Conservation (phyloP, 2,329 filamentous ascomycete genomes). For the Colletotrichum tabaci region DNA sequence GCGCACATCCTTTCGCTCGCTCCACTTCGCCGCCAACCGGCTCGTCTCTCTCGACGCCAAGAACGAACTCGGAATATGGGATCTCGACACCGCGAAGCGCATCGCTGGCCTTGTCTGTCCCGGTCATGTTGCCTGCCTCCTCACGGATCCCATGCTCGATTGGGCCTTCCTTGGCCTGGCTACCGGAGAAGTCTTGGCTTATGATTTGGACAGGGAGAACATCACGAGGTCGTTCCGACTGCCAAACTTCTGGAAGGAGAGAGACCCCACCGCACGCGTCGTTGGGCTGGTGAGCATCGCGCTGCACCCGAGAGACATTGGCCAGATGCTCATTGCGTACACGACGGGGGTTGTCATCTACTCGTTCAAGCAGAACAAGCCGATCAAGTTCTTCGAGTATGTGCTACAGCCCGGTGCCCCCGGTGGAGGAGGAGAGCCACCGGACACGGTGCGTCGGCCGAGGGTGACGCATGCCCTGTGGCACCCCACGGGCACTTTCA, state of each 20-base stretch:
- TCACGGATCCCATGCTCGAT: slow-evolving; percentile 91
- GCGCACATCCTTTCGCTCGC: slow-evolving; percentile 79
- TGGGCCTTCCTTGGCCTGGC: slow-evolving; percentile 91
- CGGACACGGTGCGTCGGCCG: slow-evolving; percentile 77
- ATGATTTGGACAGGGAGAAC: slow-evolving; percentile 87
- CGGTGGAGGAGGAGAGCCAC: slow-evolving; percentile 79
- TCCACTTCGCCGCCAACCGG: slow-evolving; percentile 90
- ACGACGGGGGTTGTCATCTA: slow-evolving; percentile 89
- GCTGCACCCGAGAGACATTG: slow-evolving; percentile 92
- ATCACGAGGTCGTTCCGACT: slow-evolving; percentile 81
- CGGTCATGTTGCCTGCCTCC: slow-evolving; percentile 80
- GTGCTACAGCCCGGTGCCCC: slow-evolving; percentile 85
- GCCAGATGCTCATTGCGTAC: slow-evolving; percentile 93
- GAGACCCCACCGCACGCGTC: slow-evolving; percentile 75
- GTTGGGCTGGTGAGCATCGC: slow-evolving; percentile 82
- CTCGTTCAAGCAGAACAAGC: slow-evolving; percentile 92
- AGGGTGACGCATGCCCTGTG: slow-evolving; percentile 87
- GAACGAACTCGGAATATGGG: slow-evolving; percentile 89
- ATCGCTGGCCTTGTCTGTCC: slow-evolving; percentile 81
- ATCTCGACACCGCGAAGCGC: slow-evolving; percentile 78
- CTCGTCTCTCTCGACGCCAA: slow-evolving; percentile 87
- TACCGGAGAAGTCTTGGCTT: slow-evolving; percentile 90
- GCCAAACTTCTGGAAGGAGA: slow-evolving; percentile 87
- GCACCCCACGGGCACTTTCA: slow-evolving; percentile 94
- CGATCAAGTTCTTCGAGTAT: slow-evolving; percentile 87